Base-by-base conservation (phyloP, 306 rosid genomes). In the Quercus robur region DNA sequence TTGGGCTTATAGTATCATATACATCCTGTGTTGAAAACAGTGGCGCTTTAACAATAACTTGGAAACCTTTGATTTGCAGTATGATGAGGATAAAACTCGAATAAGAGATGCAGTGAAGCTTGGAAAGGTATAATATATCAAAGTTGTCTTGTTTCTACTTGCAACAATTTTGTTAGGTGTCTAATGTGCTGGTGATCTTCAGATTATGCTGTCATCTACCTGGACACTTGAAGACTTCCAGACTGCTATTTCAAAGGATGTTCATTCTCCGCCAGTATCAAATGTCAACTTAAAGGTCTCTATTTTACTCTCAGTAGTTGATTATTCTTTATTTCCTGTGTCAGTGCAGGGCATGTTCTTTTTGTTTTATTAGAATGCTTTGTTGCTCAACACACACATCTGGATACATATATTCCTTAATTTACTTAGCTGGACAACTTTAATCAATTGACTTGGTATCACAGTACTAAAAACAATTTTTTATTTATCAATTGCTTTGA, bases 21-120 rank as follows among this genome's bases (percentile, higher is more conserved):
- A 35, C 52, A 35, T 63, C 41, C 41, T 61, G 35, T 61, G 54
- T 69, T 69, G 70, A 74, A n/a, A 41, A 38, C 28, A 56, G 54
- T 59, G 69, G 72, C 68, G 46, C 86, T 66, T 17, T 19, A 59
- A 21, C n/a, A 35, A 33, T 68, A 35, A 38, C 25, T 35, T 33
- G 72, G n/a, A 41, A 78, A 76, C 76, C 63, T 74, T 21, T 79
- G 41, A 80, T 73, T 81, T 80, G 61, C 98, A 94, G 98, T 94
- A 87, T 86, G 89, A 79, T 54, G 93, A 91, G 61, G 98, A 94
- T 57, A 94, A 84, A 86, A 78, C 86, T 74, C 90, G 81, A 83
- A 78, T 91, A 78, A 91, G 91, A 84, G 94, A 94, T 82, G 91
- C 92, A 18, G 84, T 92, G 85, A 94, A 94, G 90, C 86, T 84